Evolutionary conservation across 148 eudicot species (phyloP).

Genomic region (Vaccinium vitisidaea): DNA sequence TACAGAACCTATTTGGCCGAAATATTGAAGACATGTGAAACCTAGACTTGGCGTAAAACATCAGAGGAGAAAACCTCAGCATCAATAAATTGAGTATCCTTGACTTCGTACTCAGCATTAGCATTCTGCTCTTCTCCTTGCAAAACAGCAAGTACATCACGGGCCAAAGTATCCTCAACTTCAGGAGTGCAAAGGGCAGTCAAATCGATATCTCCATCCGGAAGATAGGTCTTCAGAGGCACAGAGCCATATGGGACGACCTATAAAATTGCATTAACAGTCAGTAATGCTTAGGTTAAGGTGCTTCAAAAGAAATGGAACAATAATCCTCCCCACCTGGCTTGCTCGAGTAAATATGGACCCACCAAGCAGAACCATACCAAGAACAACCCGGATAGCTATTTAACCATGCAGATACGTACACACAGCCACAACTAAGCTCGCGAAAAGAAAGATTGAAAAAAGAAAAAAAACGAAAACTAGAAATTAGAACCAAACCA

Average conservation of each 20-base stretch:
- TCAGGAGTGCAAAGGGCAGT: constrained; percentile 41
- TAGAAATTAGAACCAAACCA: background rate
- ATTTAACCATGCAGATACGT: background rate
- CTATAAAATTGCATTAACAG: constrained; percentile 23
- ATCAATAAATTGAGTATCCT: constrained; percentile 55
- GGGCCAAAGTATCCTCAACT: constrained; percentile 40
- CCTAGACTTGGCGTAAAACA: constrained; percentile 3
- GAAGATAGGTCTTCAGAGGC: constrained; percentile 63
- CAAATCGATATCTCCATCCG: constrained; percentile 69
- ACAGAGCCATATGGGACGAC: constrained; percentile 64
- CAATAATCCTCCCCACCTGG: background rate
- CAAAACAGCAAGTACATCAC: constrained; percentile 44
- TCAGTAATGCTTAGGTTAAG: background rate
- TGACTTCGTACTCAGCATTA: constrained; percentile 52
- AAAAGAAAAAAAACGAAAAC: background rate
- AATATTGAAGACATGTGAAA: background rate
- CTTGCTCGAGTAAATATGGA: background rate
- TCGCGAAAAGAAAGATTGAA: background rate
- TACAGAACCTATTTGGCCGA: background rate
- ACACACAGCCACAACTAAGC: background rate
- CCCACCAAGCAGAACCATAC: background rate
- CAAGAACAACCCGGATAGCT: background rate
- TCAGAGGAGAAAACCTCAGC: constrained; percentile 49
- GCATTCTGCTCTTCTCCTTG: constrained; percentile 39
- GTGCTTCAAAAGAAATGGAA: background rate